Conservation (phyloP, 306 rosid species). For the Quercus variabilis region DNA sequence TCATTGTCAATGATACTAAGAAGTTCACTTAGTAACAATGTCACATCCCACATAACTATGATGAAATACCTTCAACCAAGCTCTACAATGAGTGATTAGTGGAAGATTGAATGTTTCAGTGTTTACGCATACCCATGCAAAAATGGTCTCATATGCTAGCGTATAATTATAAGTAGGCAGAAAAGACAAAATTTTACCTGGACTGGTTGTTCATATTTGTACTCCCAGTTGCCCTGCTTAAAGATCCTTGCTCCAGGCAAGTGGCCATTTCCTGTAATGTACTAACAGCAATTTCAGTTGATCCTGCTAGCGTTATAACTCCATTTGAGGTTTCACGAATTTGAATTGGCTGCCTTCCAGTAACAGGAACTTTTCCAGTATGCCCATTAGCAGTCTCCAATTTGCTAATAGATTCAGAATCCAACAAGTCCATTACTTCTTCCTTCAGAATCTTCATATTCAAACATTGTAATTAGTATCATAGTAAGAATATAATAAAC, state of each 20-base stretch:
- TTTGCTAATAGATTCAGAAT: conserved; percentile 49
- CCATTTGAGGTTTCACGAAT: conserved; percentile 82
- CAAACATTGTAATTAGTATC: conserved; percentile 27
- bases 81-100: neutral
- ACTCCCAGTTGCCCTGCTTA: conserved; percentile 76
- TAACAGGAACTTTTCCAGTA: conserved; percentile 47
- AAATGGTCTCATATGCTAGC: neutral
- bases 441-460: conserved; percentile 68
- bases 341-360: conserved; percentile 58
- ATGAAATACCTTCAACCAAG: conserved; percentile 2
- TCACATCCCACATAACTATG: neutral
- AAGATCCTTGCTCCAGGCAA: conserved; percentile 80
- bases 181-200: conserved; percentile 44
- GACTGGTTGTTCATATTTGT: conserved; percentile 91
- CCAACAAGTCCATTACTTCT: conserved; percentile 81
- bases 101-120: conserved; percentile 3
- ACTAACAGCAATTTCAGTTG: conserved; percentile 64
- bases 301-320: conserved; percentile 70
- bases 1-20: neutral
- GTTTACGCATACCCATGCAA: neutral
- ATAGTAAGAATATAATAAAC: neutral
- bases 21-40: neutral
- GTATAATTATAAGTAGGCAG: neutral
- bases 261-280: conserved; percentile 68
- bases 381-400: conserved; percentile 51